Base-by-base conservation (phyloP, 2,329 filamentous ascomycete species). In the Fusarium irregulare region DNA sequence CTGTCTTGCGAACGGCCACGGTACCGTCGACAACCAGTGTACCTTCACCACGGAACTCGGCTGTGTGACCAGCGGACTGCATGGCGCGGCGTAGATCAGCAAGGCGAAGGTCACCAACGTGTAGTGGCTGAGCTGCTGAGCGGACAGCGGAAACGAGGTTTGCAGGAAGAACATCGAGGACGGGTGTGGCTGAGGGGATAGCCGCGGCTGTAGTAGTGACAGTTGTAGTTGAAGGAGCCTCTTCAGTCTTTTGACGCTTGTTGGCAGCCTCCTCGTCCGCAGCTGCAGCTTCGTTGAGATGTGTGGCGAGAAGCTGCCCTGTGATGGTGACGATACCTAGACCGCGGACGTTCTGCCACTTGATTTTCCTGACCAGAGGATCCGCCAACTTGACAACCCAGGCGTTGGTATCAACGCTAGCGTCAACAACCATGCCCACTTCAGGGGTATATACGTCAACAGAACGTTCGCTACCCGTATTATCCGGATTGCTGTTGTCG, bases 331-430 rank as follows among this genome's bases (percentile, higher is more conserved):
- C 95, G 60, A 99, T 93, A 41, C 93, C 92, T 10, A 98, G 84
- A 4, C 92, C 94, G 59, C 93, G 91, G 25, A 98, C 94, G 62
- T 93, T 94, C 82, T 98, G 96, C 96, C 96, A 98, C 76, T 93
- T 93, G 64, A 99, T 86, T 73, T 92, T 92, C 80, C 93, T 93
- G 63, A 97, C 92, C 21, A 99, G 88, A 46, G 88, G 84, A 72
- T 95, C 93, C 50, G 93, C 94, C 20, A 99, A 86, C 80, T 94
- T 97, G 64, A 99, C 92, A 25, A 93, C 91, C 96, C 97, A 99
- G 6, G 96, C 94, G 78, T 98, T 98, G 7, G 95, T 98, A 78
- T 99, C 96, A 44, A 98, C 95, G 76, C 94, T 98, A 14, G 95
- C 96, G 79, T 99, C 91, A 44, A 99, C 86, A 16, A 86, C 83